Evolutionary conservation across 345 rosid genomes (phyloP), one percentile per base, ranked within the genome.

Genomic region (Aquilaria sinensis): DNA sequence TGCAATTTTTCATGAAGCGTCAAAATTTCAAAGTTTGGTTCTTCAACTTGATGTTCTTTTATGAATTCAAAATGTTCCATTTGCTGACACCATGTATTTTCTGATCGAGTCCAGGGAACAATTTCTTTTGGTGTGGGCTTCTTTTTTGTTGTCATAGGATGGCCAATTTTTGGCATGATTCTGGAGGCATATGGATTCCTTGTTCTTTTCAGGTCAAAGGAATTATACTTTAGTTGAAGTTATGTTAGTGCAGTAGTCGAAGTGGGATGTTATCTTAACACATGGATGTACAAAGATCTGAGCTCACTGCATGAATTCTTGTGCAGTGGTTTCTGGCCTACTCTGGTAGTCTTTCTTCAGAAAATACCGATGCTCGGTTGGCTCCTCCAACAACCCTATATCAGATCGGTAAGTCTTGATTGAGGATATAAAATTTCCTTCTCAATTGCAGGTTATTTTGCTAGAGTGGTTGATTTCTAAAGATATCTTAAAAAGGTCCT

Each of bases 271-370:
- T 23, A 23, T 23, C 23, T 14, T 66, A 13, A 12, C 14, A 29
- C 33, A 58, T 58, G 51, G 32, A 23, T 23, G 23, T 23, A 23
- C 23, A 23, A 23, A 23, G 23, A 1, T 23, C 23, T 23, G 23
- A 23, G 23, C 23, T 23, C 23, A 23, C 23, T 23, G 23, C 23
- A 23, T 23, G 23, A 23, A 23, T 23, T 23, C 33, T 32, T 67
- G 45, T 72, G 74, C 83, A 94, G 97, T 81, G 99, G 97, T 58
- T 90, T 94, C 82, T 94, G 99, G 97, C 97, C 97, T 4, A 94
- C 99, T 41, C 82, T 94, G 16, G 78, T 95, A 23, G 93, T 90
- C 49, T 90, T 94, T 61, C 61, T 88, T 47, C 95, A 90, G 79
- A 90, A 71, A 88, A 94, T 94, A 78, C 99, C 99, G 46, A 56